Conservation (phyloP, 495 filamentous ascomycete genomes). For the Hypoxylon fuscum region DNA sequence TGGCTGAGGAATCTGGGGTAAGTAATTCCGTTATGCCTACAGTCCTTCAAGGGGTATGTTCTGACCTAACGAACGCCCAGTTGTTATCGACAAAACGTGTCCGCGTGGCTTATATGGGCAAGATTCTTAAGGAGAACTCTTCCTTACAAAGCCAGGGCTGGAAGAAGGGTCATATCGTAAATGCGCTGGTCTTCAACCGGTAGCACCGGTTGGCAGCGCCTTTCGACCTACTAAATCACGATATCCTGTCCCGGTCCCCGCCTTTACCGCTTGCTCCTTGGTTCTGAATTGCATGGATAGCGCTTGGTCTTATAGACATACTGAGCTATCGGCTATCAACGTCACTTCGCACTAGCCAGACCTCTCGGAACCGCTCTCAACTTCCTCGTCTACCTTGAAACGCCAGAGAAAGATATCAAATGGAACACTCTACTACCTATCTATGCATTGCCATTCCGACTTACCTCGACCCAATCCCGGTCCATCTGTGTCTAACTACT, state of each 20-base stretch:
- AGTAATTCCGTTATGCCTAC: slow-evolving; percentile 41
- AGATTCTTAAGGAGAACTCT: slow-evolving; percentile 73
- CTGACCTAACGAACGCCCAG: slow-evolving; percentile 43
- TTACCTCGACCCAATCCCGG: no score
- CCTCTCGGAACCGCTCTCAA: no score
- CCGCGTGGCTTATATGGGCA: slow-evolving; percentile 80
- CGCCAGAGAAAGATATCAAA: no score
- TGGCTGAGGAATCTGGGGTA: slow-evolving; percentile 73
- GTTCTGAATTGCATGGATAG: no score
- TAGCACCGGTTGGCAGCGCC: slow-evolving; percentile 40
- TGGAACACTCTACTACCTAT: no score
- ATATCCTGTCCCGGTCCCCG: background rate
- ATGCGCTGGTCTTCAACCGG: slow-evolving; percentile 75
- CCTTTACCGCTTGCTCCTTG: background rate
- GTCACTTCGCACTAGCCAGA: no score
- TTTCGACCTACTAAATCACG: background rate
- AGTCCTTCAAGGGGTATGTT: background rate
- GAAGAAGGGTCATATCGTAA: slow-evolving; percentile 78
- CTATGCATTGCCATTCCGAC: background rate
- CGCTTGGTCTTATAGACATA: no score
- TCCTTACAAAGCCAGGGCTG: slow-evolving; percentile 75
- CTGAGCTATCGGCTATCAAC: no score
- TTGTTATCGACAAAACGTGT: slow-evolving; percentile 65
- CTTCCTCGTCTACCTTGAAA: no score
- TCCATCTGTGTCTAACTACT: background rate